These are phyloP conservation scores for Graphilbum sp. DNA, from an alignment of 2,329 filamentous ascomycete species.

Conservation along the genomic window DNA sequence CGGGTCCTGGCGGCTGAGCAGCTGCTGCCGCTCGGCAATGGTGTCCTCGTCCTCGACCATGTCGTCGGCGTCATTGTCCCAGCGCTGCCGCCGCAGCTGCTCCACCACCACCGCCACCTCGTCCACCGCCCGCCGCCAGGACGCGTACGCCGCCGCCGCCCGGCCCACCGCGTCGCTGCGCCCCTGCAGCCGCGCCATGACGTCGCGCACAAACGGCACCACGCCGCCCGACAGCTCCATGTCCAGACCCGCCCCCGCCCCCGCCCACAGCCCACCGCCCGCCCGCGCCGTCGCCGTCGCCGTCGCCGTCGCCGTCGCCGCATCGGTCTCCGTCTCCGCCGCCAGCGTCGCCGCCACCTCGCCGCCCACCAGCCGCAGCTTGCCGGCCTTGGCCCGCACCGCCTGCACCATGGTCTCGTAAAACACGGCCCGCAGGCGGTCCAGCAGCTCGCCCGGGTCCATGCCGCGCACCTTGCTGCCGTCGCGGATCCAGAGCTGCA, in stretches of 20 bases:
- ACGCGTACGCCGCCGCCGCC: conserved; percentile 46
- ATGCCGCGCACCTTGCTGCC: conserved; percentile 48
- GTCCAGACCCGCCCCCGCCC: conserved; percentile 25
- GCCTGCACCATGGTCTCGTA: conserved; percentile 51
- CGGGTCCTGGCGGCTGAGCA: conserved; percentile 48
- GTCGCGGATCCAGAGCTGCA: conserved; percentile 62
- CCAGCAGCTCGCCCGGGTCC: conserved; percentile 50
- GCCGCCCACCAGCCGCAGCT: conserved; percentile 47
- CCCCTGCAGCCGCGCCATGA: conserved; percentile 57
- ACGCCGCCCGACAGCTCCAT: conserved; percentile 51
- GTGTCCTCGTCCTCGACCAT: conserved; percentile 60
- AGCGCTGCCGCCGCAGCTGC: conserved; percentile 48
- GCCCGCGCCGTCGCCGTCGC: conserved; percentile 31
- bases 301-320: conserved; percentile 31
- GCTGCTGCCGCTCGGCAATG: conserved; percentile 46
- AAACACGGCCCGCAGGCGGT: conserved; percentile 50
- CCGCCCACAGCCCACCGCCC: conserved; percentile 33
- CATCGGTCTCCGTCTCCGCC: conserved; percentile 34
- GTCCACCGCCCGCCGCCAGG: conserved; percentile 60
- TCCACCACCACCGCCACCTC: conserved; percentile 47
- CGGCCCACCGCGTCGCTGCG: conserved; percentile 48
- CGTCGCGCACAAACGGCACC: conserved; percentile 47
- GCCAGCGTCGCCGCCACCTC: conserved; percentile 46
- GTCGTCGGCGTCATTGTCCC: conserved; percentile 39
- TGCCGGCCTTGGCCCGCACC: conserved; percentile 44